phyloP scores from a whole-genome alignment of 1,284 basidiomycete genomes.

The Sporisorium reilianum region DNA sequence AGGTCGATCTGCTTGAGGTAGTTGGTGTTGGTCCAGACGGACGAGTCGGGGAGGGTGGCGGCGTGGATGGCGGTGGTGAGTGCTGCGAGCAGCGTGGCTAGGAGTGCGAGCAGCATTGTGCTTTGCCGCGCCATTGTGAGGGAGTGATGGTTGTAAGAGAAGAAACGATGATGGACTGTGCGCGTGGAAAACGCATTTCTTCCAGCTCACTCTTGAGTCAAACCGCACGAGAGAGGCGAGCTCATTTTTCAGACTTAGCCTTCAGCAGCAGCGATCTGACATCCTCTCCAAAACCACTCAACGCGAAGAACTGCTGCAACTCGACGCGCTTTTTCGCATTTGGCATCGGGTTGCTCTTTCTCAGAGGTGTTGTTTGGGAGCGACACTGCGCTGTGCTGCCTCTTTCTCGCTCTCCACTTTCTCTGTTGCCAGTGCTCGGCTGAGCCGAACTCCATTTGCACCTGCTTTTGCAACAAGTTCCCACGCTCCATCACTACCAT shows the following conservation, averaged over 20 bases:
- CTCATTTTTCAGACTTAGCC: neutral
- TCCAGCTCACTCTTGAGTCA: neutral
- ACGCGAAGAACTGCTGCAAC: conserved; percentile 24
- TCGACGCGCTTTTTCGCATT: conserved; percentile 21
- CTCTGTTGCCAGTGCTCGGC: neutral
- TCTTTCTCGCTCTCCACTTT: neutral
- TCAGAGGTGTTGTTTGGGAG: neutral
- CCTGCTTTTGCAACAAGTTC: neutral
- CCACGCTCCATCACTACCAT: neutral
- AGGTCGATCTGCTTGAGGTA: conserved; percentile 54
- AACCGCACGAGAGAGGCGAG: conserved; percentile 21
- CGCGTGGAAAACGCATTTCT: conserved; percentile 12
- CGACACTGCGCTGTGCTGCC: neutral
- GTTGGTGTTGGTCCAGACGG: conserved; percentile 50
- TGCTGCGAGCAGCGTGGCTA: neutral
- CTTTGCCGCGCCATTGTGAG: conserved; percentile 6
- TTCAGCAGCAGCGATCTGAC: conserved; percentile 9
- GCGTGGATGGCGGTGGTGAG: conserved; percentile 4
- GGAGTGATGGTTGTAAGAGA: neutral
- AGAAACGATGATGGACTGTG: conserved; percentile 25
- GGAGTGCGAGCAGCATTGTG: conserved; percentile 6
- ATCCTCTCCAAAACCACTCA: conserved; percentile 10
- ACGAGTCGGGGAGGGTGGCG: conserved; percentile 16
- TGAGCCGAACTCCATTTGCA: neutral
- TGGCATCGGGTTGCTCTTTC: conserved; percentile 14